Base-by-base conservation (phyloP, 441 rosid genomes). In the Dalechampia spathulata region DNA sequence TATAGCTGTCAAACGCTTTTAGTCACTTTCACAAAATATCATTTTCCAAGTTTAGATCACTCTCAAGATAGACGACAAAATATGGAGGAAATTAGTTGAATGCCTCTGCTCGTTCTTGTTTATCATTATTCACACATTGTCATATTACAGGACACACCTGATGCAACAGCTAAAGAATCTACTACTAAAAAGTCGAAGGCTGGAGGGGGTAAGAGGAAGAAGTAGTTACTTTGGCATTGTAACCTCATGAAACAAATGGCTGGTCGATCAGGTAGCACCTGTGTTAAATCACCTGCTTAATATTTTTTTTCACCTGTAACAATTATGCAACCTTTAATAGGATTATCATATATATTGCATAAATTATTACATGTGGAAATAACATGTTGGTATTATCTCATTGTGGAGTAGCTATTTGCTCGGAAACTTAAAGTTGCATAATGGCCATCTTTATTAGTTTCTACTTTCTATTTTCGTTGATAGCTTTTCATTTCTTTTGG, bases 121-220 rank as follows among this genome's bases (percentile, higher is more conserved):
- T 16, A 23, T 50, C 20, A 49, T 57, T 53, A 32, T 46, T 52
- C 41, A 15, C 26, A 20, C 20, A 20, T 61, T 42, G 34, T 4
- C 6, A 65, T 53, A 7, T 64, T 47, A 55, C 69, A 80, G 90
- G 96, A 83, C 63, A 59, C 57, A 32, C 75, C 80, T 1, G 72
- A 44, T 62, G 63, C 52, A 22, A 67, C 62, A 45, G 51, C 68
- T 12, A 87, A 78, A 65, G 83, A 64, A 66, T 62, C 75, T 23
- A 36, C 63, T 58, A 80, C 75, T 61, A 87, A 83, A 62, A 84
- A 81, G 72, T 39, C 77, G 3, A 81, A 84, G 72, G 83, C 73
- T 50, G 79, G 69, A 64, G 84, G 86, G 63, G 85, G 73, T 26
- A 81, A 50, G 78, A 89, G 76, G 79, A 86, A 78, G 80, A 75